These are phyloP conservation scores for Lizonia empirigonia DNA, from an alignment of 2,329 filamentous ascomycete genomes.

Conservation along the genomic window DNA sequence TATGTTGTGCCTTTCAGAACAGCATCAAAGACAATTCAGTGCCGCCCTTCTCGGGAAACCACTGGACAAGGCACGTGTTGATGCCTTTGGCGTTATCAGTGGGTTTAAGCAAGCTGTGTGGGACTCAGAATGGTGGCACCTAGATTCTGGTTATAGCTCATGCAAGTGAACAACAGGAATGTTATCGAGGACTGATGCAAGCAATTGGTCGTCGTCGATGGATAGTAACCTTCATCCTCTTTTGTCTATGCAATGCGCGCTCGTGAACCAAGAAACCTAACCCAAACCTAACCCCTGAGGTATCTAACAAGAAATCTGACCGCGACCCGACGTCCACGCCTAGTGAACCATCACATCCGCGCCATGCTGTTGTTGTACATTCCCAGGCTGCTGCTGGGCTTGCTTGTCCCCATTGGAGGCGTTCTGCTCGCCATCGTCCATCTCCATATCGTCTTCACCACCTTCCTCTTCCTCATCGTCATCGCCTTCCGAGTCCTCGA, in stretches of 20 bases:
- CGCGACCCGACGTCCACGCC: background rate
- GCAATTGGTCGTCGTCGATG: background rate
- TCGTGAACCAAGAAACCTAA: constrained; percentile 10
- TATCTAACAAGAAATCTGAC: background rate
- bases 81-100: too few relatives aligned
- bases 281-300: background rate
- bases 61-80: too few relatives aligned
- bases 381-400: constrained; percentile 32
- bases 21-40: too few relatives aligned
- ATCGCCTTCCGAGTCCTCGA: constrained; percentile 74
- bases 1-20: background rate
- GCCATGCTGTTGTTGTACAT: constrained; percentile 29
- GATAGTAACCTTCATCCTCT: constrained; percentile 4
- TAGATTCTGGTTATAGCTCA: background rate
- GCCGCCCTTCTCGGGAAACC: too few relatives aligned
- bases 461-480: constrained; percentile 71
- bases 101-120: too few relatives aligned
- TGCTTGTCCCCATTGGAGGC: constrained; percentile 45
- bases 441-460: constrained; percentile 61
- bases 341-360: constrained; percentile 52
- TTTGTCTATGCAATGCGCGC: constrained; percentile 16
- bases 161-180: background rate
- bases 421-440: constrained; percentile 58
- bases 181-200: background rate
- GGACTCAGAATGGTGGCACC: too few relatives aligned